These are phyloP conservation scores for Eudorina sp. DNA, from an alignment of 139 green algal genomes.

Conservation along the genomic window DNA sequence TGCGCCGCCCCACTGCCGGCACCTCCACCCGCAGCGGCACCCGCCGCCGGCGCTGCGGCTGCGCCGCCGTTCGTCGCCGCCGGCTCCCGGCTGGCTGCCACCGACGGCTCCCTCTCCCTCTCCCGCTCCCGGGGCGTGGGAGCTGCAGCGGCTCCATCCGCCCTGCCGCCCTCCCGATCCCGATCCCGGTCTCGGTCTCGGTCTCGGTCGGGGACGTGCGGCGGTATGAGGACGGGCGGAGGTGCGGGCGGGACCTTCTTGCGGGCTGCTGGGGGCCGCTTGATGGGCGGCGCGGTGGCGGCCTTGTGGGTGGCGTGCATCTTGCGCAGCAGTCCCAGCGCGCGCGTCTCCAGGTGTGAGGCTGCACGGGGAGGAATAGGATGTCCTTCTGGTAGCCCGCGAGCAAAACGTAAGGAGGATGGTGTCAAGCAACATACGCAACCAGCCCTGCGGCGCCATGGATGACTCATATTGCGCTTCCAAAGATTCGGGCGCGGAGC, in stretches of 20 bases:
- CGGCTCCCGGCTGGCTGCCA: neutral
- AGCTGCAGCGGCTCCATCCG: neutral
- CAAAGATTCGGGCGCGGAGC: too few relatives aligned
- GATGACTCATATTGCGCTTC: too few relatives aligned
- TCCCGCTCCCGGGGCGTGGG: neutral
- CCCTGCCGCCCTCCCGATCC: neutral
- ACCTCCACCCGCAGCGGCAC: neutral
- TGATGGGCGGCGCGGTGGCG: slow-evolving; percentile 23
- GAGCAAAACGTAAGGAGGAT: too few relatives aligned
- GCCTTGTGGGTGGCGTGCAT: slow-evolving; percentile 60
- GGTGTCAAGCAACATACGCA: too few relatives aligned
- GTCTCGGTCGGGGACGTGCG: neutral
- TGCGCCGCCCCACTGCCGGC: neutral
- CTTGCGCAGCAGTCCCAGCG: slow-evolving; percentile 85
- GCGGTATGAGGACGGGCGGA: neutral
- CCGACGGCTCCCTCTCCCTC: slow-evolving; percentile 14
- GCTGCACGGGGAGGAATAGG: too few relatives aligned
- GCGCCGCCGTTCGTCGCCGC: neutral
- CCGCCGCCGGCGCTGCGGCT: neutral
- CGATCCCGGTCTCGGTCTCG: too few relatives aligned
- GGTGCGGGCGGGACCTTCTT: neutral
- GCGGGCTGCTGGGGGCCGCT: neutral
- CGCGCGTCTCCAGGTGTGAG: slow-evolving; percentile 90
- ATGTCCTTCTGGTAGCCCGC: too few relatives aligned
- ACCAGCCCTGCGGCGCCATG: too few relatives aligned